phyloP scores from a whole-genome alignment of 2,329 filamentous ascomycete genomes.

The Eurotiales sp. region DNA sequence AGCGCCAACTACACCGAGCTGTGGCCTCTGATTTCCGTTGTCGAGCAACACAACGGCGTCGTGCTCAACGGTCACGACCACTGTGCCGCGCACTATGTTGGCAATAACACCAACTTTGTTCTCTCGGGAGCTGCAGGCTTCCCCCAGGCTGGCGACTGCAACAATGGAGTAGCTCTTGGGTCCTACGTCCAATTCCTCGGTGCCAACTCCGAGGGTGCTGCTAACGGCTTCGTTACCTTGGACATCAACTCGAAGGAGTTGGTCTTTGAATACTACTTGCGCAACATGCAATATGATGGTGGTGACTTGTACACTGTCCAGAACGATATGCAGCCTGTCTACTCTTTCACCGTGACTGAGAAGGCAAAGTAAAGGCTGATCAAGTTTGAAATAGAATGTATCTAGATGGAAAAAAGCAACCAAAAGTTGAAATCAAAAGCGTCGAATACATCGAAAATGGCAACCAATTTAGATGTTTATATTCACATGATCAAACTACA shows the following conservation, averaged over 20 bases:
- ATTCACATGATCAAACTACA: too few relatives aligned
- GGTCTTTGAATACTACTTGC: slow-evolving; percentile 20
- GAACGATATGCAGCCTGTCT: slow-evolving; percentile 19
- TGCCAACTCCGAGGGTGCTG: slow-evolving; percentile 19
- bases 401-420: too few relatives aligned
- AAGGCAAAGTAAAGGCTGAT: too few relatives aligned
- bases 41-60: slow-evolving; percentile 18
- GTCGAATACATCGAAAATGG: too few relatives aligned
- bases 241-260: slow-evolving; percentile 20
- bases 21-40: slow-evolving; percentile 20
- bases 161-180: slow-evolving; percentile 22
- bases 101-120: slow-evolving; percentile 22
- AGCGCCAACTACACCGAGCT: slow-evolving; percentile 21
- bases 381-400: too few relatives aligned
- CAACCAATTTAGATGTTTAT: too few relatives aligned
- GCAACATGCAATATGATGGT: slow-evolving; percentile 19
- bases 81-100: slow-evolving; percentile 23
- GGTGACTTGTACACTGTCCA: slow-evolving; percentile 22
- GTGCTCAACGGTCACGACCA: slow-evolving; percentile 26
- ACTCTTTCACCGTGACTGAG: slow-evolving; percentile 17
- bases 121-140: slow-evolving; percentile 16
- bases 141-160: slow-evolving; percentile 21
- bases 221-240: slow-evolving; percentile 26
- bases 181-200: slow-evolving; percentile 22
- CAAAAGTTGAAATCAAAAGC: too few relatives aligned